phyloP scores from a whole-genome alignment of 1,139 yeast genomes.

The Debaryomyces singareniensis region DNA sequence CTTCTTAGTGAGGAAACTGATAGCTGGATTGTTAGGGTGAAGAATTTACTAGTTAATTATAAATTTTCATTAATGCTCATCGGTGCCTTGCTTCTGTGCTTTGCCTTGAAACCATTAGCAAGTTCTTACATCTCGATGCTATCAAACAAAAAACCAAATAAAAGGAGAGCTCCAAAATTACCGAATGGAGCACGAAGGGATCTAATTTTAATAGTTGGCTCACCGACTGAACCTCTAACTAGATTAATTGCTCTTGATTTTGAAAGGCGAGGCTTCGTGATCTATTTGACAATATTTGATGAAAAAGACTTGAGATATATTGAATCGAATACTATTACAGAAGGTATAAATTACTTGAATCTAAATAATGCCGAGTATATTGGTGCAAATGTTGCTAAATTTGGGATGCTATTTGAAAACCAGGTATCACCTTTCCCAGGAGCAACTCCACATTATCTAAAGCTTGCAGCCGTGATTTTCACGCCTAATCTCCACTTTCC shows the following conservation, averaged over 20 bases:
- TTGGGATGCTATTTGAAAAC: constrained; percentile 32
- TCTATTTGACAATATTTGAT: constrained; percentile 66
- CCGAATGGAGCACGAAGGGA: constrained; percentile 69
- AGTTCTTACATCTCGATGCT: not conserved
- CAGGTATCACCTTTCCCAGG: constrained; percentile 46
- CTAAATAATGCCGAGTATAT: constrained; percentile 22
- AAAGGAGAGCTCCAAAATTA: constrained; percentile 56
- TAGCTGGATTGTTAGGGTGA: too few species aligned
- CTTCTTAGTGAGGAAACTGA: too few species aligned
- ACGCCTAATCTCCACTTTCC: constrained; percentile 64
- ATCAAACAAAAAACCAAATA: constrained; percentile 9
- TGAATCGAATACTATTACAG: constrained; percentile 49
- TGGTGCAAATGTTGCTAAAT: constrained; percentile 25
- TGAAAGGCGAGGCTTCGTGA: constrained; percentile 74
- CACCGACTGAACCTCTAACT: constrained; percentile 72
- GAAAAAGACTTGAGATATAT: constrained; percentile 57
- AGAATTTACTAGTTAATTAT: too few species aligned
- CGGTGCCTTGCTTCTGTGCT: not conserved
- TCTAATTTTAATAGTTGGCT: constrained; percentile 68
- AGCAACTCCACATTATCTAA: constrained; percentile 46
- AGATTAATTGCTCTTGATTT: constrained; percentile 66
- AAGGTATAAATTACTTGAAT: constrained; percentile 42
- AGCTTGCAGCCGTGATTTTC: constrained; percentile 52
- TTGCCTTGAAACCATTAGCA: not conserved
- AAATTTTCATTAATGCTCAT: too few species aligned